These are phyloP conservation scores for Leishmania tarentolae DNA, from an alignment of 208 protist genomes.

Conservation along the genomic window DNA sequence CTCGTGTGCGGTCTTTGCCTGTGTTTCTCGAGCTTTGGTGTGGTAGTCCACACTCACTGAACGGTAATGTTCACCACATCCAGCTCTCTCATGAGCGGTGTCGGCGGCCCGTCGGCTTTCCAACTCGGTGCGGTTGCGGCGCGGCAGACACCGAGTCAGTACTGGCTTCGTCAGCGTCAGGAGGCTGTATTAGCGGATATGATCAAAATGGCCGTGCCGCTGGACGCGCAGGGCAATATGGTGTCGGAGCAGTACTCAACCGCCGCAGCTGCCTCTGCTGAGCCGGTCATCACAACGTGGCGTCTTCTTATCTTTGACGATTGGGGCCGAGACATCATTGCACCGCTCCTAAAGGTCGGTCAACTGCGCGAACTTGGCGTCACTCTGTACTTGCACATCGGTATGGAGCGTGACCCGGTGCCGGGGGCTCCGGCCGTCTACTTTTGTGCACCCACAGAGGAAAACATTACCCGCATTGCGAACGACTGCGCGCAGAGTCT, in stretches of 20 bases:
- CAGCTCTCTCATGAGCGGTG: slow-evolving; percentile 2
- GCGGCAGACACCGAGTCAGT: slow-evolving; percentile 24
- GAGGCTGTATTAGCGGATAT: slow-evolving; percentile 70
- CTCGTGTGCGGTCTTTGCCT: background rate
- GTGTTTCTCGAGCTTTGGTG: background rate
- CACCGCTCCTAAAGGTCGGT: slow-evolving; percentile 85
- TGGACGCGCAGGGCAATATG: slow-evolving; percentile 48
- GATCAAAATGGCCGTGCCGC: slow-evolving; percentile 68
- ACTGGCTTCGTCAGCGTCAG: slow-evolving; percentile 72
- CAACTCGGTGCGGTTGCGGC: background rate
- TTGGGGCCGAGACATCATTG: slow-evolving; percentile 86
- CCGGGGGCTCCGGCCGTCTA: slow-evolving; percentile 91
- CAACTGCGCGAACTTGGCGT: slow-evolving; percentile 88
- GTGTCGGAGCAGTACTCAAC: slow-evolving; percentile 28
- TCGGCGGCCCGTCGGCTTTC: background rate
- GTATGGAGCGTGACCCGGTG: slow-evolving; percentile 78
- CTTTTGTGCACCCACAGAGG: slow-evolving; percentile 86
- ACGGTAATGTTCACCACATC: slow-evolving; percentile 10
- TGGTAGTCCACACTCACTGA: background rate
- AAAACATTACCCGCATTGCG: slow-evolving; percentile 81
- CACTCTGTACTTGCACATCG: slow-evolving; percentile 90
- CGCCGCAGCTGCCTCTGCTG: slow-evolving; percentile 18
- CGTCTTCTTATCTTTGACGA: slow-evolving; percentile 91
- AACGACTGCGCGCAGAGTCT: slow-evolving; percentile 71
- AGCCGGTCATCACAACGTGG: slow-evolving; percentile 58